Percentiles rank a stretch among this genome's conserved stretches.
Conservation (phyloP, 2,329 filamentous ascomycete genomes). For the Aspergillus hiratsukae region DNA sequence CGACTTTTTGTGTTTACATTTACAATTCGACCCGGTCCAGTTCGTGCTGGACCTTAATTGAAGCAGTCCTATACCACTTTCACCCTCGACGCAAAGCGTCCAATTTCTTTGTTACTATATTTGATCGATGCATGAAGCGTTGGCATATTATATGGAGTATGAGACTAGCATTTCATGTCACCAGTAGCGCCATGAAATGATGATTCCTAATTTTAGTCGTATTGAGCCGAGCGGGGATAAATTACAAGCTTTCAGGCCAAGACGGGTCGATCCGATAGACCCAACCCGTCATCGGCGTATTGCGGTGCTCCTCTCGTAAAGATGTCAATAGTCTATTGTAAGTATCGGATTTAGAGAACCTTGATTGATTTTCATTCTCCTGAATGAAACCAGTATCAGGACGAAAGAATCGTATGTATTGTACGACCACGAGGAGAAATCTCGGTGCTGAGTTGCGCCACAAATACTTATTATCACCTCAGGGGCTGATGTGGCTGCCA, state of each 20-base stretch:
- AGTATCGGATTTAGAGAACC: too few relatives aligned
- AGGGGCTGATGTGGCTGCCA: not conserved
- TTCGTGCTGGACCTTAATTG: not conserved
- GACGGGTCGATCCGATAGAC: constrained; percentile 17
- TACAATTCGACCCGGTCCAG: not conserved
- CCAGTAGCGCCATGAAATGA: not conserved
- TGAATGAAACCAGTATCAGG: too few relatives aligned
- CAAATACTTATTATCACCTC: not conserved
- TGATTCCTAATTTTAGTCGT: not conserved
- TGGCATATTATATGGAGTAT: not conserved
- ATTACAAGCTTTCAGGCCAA: constrained; percentile 17
- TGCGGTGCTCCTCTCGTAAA: not conserved
- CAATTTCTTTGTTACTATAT: not conserved
- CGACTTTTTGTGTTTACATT: not conserved
- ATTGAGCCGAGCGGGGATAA: not conserved
- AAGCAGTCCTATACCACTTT: not conserved
- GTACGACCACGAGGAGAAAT: too few relatives aligned
- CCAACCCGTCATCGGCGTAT: not conserved
- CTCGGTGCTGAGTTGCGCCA: not conserved
- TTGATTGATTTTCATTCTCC: too few relatives aligned
- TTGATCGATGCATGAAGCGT: not conserved
- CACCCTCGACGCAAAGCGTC: not conserved
- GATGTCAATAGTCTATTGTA: too few relatives aligned
- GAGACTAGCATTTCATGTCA: not conserved
- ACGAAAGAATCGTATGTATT: too few relatives aligned